These are phyloP conservation scores for Aspergillus novofumigatus DNA, from an alignment of 2,329 filamentous ascomycete species.

Conservation along the genomic window DNA sequence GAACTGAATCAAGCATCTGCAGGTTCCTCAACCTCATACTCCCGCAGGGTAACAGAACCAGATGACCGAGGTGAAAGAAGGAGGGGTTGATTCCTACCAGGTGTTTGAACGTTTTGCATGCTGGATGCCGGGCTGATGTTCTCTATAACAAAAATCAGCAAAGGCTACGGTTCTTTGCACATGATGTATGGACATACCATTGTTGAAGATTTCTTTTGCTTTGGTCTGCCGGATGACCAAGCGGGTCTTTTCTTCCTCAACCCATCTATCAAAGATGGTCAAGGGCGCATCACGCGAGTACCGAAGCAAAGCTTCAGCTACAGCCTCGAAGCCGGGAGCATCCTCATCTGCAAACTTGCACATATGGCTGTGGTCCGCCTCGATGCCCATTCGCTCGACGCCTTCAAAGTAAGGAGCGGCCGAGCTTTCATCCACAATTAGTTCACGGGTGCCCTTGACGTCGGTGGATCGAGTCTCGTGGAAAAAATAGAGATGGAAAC, in stretches of 20 bases:
- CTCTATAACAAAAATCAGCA: neutral
- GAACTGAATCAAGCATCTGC: constrained; percentile 5
- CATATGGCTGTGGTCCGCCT: constrained; percentile 67
- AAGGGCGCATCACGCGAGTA: constrained; percentile 51
- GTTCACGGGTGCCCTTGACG: constrained; percentile 56
- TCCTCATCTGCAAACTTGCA: constrained; percentile 64
- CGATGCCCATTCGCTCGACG: constrained; percentile 69
- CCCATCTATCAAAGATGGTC: constrained; percentile 56
- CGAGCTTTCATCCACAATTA: constrained; percentile 67
- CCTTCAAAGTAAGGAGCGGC: constrained; percentile 66
- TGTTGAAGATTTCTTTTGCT: constrained; percentile 34
- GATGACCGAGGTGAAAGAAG: constrained; percentile 24
- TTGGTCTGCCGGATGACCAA: constrained; percentile 33
- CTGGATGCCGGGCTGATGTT: constrained; percentile 8
- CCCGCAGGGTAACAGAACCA: constrained; percentile 25
- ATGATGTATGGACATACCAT: constrained; percentile 21
- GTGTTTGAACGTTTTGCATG: constrained; percentile 22
- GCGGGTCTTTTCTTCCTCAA: constrained; percentile 49
- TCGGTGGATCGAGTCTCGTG: constrained; percentile 71
- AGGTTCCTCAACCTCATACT: constrained; percentile 39
- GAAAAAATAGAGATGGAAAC: constrained; percentile 71
- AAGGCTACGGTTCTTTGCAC: constrained; percentile 11
- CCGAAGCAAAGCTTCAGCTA: constrained; percentile 45
- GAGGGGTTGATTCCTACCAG: constrained; percentile 32
- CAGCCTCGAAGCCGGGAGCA: constrained; percentile 61